phyloP scores from a whole-genome alignment of 2,329 filamentous ascomycete species.

The Dothideomycetes sp. region DNA sequence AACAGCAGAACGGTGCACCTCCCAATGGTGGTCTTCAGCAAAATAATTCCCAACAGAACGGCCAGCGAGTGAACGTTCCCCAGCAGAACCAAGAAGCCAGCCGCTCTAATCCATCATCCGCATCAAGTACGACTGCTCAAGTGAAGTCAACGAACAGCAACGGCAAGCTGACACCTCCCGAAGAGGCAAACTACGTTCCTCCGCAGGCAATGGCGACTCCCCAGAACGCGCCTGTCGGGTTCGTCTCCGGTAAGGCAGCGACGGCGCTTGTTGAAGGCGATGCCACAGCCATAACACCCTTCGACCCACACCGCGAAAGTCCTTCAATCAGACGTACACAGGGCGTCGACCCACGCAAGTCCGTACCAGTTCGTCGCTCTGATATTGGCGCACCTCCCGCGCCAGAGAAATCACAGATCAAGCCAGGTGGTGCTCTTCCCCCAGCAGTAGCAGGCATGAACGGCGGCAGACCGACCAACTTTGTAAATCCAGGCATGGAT shows the following conservation, averaged over 20 bases:
- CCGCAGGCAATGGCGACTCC: constrained; percentile 12
- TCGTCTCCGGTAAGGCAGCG: constrained; percentile 34
- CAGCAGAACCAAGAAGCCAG: constrained; percentile 12
- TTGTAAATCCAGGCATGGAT: constrained; percentile 38
- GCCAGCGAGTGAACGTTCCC: background rate
- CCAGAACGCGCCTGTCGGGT: constrained; percentile 28
- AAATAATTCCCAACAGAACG: background rate
- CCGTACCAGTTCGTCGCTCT: constrained; percentile 56
- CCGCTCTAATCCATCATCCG: constrained; percentile 21
- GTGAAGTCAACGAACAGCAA: constrained; percentile 16
- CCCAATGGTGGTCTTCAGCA: no score
- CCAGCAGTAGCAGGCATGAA: no score
- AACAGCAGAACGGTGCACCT: no score
- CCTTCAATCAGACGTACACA: constrained; percentile 84
- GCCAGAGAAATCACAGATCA: background rate
- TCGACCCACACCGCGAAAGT: constrained; percentile 38
- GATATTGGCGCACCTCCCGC: constrained; percentile 9
- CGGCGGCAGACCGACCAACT: constrained; percentile 25
- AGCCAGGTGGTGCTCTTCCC: no score
- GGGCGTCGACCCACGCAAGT: constrained; percentile 71
- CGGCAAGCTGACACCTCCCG: constrained; percentile 8
- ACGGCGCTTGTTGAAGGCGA: constrained; percentile 26
- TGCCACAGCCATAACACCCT: constrained; percentile 21
- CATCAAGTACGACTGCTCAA: constrained; percentile 9
- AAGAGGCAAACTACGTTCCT: constrained; percentile 1